Base-by-base conservation (phyloP, 495 filamentous ascomycete genomes). In the Aspergillus coremiiformis region DNA sequence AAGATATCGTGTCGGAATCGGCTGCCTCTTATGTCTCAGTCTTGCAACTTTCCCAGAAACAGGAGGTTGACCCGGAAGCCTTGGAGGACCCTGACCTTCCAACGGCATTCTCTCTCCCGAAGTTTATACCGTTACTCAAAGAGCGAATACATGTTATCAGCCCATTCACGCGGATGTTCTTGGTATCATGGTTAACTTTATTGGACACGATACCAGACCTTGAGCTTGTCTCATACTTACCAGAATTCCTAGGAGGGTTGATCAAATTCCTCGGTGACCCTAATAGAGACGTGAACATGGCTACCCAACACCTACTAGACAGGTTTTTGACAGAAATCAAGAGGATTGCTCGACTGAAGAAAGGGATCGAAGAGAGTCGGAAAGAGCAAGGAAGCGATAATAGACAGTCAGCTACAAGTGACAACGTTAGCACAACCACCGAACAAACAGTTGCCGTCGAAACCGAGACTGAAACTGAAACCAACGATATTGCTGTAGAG, bases 1-100 rank as follows among this genome's bases (percentile, higher is more conserved):
- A 99, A 66, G 94, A 99, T 61, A 99, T 99, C 44, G 92, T 97
- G 4, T 86, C 92, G 1, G 94, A 99, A 68, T 96, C 90, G 4
- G 94, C 94, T 5, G 86, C 94, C 24, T 92, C 91, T 6, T 97
- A 97, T 66, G 84, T 97, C 12, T 96, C 92, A 0, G 77, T 96
- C 1, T 70, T 99, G 42, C 84, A 93, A 47, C 44, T 75, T 3
- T 57, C 64, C 14, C 72, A 75, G 30, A 76, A 75, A 49, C 62
- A 61, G 11, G 60, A 63, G 8, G 60, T 68, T 19, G 80, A 84
- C 39, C 69, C 79, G 11, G 66, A 70, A 6, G 58, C 59, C 17
- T 62, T 72, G 21, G 79, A 78, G 43, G 71, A 81, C 24, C 54
- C 73, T 1, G 79, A 86, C 9, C 69, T 83, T 1, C 89, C 87